These are phyloP conservation scores for Bimuria novae-zelandiae DNA, from an alignment of 2,329 filamentous ascomycete genomes.

Conservation along the genomic window DNA sequence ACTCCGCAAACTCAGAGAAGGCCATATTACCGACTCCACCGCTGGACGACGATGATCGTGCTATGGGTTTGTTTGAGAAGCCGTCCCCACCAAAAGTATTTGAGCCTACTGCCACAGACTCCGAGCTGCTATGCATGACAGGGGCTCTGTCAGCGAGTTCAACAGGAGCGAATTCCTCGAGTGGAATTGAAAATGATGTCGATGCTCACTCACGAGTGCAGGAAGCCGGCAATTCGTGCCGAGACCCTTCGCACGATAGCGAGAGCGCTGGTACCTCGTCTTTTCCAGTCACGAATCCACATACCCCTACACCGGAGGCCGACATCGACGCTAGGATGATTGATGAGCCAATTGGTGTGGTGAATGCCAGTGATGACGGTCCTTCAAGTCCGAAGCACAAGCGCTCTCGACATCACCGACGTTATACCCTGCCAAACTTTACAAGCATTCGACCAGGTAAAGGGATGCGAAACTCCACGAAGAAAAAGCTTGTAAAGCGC, in stretches of 20 bases:
- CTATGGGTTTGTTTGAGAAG: background rate
- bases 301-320: conserved; percentile 2
- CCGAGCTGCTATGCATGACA: background rate
- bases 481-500: background rate
- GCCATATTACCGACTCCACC: background rate
- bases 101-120: background rate
- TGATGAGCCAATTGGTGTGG: conserved; percentile 6
- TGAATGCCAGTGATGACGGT: conserved; percentile 7
- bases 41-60: background rate
- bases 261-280: background rate
- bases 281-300: background rate
- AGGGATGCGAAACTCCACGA: background rate
- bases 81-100: background rate
- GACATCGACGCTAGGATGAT: conserved; percentile 9
- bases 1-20: background rate
- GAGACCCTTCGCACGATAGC: background rate
- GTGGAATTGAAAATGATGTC: background rate
- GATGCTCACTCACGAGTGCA: background rate
- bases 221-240: background rate
- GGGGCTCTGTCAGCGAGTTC: background rate
- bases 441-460: background rate
- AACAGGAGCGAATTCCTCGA: background rate
- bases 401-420: background rate
- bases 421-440: background rate
- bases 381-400: background rate